Evolutionary conservation across 2,329 filamentous ascomycete genomes (phyloP).

Genomic region (Apiospora aurea): DNA sequence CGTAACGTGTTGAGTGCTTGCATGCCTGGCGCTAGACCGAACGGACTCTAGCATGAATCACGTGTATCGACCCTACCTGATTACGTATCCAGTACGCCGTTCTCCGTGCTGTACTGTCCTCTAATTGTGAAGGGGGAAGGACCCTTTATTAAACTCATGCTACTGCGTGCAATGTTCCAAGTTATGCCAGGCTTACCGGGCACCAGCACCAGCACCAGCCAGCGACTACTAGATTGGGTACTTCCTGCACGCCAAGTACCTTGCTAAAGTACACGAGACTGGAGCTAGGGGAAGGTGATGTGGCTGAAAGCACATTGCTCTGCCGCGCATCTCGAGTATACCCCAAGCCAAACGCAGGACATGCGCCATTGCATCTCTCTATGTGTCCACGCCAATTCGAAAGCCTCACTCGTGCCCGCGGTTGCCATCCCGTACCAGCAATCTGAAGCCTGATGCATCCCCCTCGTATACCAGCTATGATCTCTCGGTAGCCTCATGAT

Average conservation of each 20-base stretch:
- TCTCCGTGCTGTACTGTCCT: neutral
- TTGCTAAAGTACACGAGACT: conserved; percentile 1
- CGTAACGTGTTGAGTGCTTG: conserved; percentile 16
- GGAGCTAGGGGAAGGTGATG: conserved; percentile 21
- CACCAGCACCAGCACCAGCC: neutral
- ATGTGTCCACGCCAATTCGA: conserved; percentile 5
- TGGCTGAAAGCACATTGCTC: conserved; percentile 20
- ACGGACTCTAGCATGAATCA: neutral
- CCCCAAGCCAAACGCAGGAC: conserved; percentile 8
- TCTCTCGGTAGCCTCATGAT: conserved; percentile 53
- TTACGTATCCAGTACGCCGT: neutral
- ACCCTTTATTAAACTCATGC: conserved; percentile 1
- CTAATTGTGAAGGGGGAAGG: neutral
- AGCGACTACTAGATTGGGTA: neutral
- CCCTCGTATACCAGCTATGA: conserved; percentile 50
- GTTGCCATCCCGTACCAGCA: conserved; percentile 6
- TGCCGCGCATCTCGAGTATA: conserved; percentile 18
- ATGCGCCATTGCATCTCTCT: conserved; percentile 19
- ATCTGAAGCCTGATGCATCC: conserved; percentile 1
- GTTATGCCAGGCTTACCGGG: neutral
- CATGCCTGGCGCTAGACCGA: neutral
- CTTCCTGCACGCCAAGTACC: conserved; percentile 1
- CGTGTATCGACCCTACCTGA: neutral
- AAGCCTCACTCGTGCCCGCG: conserved; percentile 1
- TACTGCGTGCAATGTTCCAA: neutral